Evolutionary conservation across 805 yeast genomes (phyloP).

Genomic region (Pichia deserticola): DNA sequence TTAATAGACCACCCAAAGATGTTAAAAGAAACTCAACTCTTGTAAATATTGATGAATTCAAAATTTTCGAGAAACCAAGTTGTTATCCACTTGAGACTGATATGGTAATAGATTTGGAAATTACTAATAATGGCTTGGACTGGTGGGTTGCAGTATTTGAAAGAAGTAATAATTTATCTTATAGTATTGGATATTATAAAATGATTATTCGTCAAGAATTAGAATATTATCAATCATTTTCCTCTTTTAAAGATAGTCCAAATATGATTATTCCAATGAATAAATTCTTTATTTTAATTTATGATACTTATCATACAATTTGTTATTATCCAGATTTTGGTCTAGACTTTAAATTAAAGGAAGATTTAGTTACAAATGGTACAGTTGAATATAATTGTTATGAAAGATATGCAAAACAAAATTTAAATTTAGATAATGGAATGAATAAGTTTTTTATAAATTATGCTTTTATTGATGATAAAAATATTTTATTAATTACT

Average conservation of each 20-base stretch:
- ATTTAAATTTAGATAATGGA: conserved; percentile 5
- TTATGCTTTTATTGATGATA: not conserved
- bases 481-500: not conserved
- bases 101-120: conserved; percentile 10
- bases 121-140: conserved; percentile 1
- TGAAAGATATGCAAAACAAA: not conserved
- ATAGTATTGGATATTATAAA: conserved; percentile 12
- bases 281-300: conserved; percentile 13
- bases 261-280: conserved; percentile 12
- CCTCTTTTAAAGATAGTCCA: conserved; percentile 12
- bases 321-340: conserved; percentile 11
- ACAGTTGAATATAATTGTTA: not conserved
- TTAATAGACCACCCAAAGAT: conserved; percentile 12
- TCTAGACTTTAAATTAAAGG: not conserved
- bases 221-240: not conserved
- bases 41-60: conserved; percentile 6
- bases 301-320: conserved; percentile 14
- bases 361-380: not conserved
- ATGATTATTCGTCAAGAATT: conserved; percentile 3
- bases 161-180: conserved; percentile 15
- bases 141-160: conserved; percentile 11
- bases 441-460: conserved; percentile 1
- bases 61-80: conserved; percentile 15
- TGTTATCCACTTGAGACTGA: conserved; percentile 12
- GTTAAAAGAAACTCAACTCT: conserved; percentile 13